Evolutionary conservation across 257 asterid species (phyloP), one percentile per base, ranked within the genome.

Genomic region (Solanum phureja): DNA sequence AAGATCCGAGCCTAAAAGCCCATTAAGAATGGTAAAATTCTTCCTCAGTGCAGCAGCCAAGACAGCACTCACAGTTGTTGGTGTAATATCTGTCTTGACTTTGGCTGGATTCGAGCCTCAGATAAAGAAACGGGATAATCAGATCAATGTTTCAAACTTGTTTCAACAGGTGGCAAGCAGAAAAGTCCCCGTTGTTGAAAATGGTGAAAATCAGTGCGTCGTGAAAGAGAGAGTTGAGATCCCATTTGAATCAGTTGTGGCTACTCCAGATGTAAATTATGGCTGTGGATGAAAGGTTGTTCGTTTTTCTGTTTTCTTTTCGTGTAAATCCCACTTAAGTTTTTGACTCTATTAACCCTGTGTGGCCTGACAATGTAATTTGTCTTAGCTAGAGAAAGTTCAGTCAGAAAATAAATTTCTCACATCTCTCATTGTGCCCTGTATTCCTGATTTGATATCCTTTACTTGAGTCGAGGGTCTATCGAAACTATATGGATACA

Each of bases 211-310:
- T 8, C 91, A 96, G 74, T 94, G 98, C 49, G 88, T 95, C 10
- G 99, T 95, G 89, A 97, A 96, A 76, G 98, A 95, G 93, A 92
- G 99, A 89, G 96, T 97, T n/a, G 98, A 94, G 87, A 89, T 97
- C 27, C 99, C 99, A 3, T 95, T 97, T 46, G 95, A 92, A 66
- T 92, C 98, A 1, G 93, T 83, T 86, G 95, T 94, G 86, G 93
- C 91, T 58, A 72, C 91, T 19, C 98, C 99, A 14, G 98, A 97
- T 93, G 98, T 97, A 88, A 94, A 93, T 34, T 96, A 93, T 85
- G 99, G 99, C 8, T 96, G 95, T 89, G 99, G 99, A 31, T 97
- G 94, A 96, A 71, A 86, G 7, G 62, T 42, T 12, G 33, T 40
- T 85, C 82, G 11, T 40, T 85, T 83, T 24, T 71, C 38, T 8